phyloP scores from a whole-genome alignment of 441 rosid species.

The Populus hybrid region DNA sequence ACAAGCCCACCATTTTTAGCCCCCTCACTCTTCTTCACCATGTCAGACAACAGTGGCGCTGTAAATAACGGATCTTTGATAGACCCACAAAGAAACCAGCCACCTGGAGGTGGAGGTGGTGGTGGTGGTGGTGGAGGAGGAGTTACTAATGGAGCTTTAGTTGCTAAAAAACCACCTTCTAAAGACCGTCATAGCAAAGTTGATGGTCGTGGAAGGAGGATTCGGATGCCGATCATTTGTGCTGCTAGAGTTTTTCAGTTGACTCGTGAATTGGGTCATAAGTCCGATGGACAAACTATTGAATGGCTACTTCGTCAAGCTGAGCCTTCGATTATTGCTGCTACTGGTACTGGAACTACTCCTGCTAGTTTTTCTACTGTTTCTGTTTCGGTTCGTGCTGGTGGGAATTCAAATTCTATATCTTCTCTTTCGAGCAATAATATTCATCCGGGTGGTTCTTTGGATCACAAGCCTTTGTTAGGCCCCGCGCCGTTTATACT shows the following conservation, averaged over 20 bases:
- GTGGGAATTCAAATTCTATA: constrained; percentile 40
- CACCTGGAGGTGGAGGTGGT: constrained; percentile 4
- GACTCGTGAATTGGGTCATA: constrained; percentile 89
- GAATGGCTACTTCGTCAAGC: constrained; percentile 98
- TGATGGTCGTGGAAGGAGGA: constrained; percentile 87
- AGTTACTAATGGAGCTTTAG: constrained; percentile 38
- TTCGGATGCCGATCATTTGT: constrained; percentile 93
- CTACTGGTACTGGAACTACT: constrained; percentile 90
- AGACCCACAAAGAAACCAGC: constrained; percentile 43
- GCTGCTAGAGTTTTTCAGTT: constrained; percentile 94
- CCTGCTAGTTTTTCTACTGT: constrained; percentile 84
- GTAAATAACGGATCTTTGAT: constrained; percentile 42
- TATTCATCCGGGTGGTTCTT: constrained; percentile 18
- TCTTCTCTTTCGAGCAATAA: constrained; percentile 27
- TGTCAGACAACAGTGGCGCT: constrained; percentile 50
- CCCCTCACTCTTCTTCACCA: constrained; percentile 5
- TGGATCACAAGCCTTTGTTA: constrained; percentile 67
- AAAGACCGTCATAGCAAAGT: constrained; percentile 96
- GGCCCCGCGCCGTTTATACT: constrained; percentile 70
- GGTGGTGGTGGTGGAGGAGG: not conserved
- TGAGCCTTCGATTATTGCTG: constrained; percentile 92
- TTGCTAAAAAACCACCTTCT: constrained; percentile 77
- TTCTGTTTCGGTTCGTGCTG: constrained; percentile 57
- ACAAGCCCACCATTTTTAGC: not conserved
- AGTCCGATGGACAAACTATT: constrained; percentile 93